phyloP scores from a whole-genome alignment of 352 stramenopile species.

The Phytophthora pistaciae region DNA sequence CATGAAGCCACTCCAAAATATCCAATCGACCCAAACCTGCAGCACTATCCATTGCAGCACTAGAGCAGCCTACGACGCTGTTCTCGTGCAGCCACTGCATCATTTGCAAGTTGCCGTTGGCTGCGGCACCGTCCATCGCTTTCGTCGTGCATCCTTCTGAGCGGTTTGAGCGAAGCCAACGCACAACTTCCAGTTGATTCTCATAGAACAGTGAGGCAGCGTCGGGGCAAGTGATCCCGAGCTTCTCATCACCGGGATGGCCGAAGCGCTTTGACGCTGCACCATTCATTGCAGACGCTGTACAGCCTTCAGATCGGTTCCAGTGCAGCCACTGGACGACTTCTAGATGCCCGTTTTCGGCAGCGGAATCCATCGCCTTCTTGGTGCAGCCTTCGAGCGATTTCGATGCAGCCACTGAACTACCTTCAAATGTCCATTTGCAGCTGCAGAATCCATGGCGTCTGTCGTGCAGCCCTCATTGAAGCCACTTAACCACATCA shows the following conservation, averaged over 20 bases:
- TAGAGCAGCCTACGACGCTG: not conserved
- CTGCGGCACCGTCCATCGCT: conserved; percentile 7
- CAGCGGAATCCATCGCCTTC: not conserved
- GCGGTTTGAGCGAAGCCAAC: too few species aligned
- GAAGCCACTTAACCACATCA: not conserved
- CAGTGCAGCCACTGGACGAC: not conserved
- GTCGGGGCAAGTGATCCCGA: too few species aligned
- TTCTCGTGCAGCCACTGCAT: conserved; percentile 5
- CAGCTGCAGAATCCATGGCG: not conserved
- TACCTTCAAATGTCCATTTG: not conserved
- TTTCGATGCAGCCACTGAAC: not conserved
- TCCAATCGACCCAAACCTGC: conserved; percentile 1
- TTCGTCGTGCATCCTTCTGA: not conserved
- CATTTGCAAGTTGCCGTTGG: conserved; percentile 12
- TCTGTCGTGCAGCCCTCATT: not conserved
- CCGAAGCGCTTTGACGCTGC: too few species aligned
- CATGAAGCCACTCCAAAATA: conserved; percentile 7
- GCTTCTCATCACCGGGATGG: too few species aligned
- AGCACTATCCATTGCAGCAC: not conserved
- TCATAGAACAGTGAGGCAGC: too few species aligned
- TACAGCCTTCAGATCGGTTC: not conserved
- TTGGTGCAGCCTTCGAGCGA: not conserved
- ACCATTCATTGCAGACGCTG: not conserved
- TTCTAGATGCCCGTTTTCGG: conserved; percentile 1
- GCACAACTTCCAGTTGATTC: too few species aligned